Evolutionary conservation across 371 early-diverging fungal species (phyloP).

Genomic region (Syncephalastrum contaminatum): DNA sequence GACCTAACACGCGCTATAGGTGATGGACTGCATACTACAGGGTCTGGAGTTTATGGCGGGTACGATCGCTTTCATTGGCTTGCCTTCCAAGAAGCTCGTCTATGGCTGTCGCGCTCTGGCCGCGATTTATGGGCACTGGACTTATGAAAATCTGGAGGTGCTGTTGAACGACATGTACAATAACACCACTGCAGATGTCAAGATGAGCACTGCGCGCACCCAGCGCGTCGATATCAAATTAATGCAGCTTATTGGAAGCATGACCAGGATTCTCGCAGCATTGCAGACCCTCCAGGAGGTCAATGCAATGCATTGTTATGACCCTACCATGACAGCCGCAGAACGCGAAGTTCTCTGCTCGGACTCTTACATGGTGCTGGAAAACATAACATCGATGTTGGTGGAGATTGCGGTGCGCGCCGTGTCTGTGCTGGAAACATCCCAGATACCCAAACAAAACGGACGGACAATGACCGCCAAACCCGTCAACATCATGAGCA

Average conservation of each 20-base stretch:
- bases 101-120: slow-evolving; percentile 29
- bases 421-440: slow-evolving; percentile 36
- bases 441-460: slow-evolving; percentile 6
- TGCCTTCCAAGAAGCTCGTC: slow-evolving; percentile 24
- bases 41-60: slow-evolving; percentile 43
- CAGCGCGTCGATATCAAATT: slow-evolving; percentile 34
- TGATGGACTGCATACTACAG: slow-evolving; percentile 37
- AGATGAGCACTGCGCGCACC: slow-evolving; percentile 6
- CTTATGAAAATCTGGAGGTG: slow-evolving; percentile 30
- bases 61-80: slow-evolving; percentile 30
- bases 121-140: slow-evolving; percentile 40
- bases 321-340: slow-evolving; percentile 1
- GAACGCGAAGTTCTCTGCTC: slow-evolving; percentile 1
- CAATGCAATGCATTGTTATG: not conserved
- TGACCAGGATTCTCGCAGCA: slow-evolving; percentile 26
- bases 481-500: slow-evolving; percentile 39
- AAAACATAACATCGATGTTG: slow-evolving; percentile 32
- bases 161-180: slow-evolving; percentile 8
- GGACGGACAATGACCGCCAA: slow-evolving; percentile 5
- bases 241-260: slow-evolving; percentile 43
- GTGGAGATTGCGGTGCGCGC: slow-evolving; percentile 40
- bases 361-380: slow-evolving; percentile 14
- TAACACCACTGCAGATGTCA: slow-evolving; percentile 8
- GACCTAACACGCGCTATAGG: slow-evolving; percentile 13
- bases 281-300: slow-evolving; percentile 29